Evolutionary conservation across 495 filamentous ascomycete species (phyloP), one percentile per base, ranked within the genome.

Genomic region (Platismatia glauca): DNA sequence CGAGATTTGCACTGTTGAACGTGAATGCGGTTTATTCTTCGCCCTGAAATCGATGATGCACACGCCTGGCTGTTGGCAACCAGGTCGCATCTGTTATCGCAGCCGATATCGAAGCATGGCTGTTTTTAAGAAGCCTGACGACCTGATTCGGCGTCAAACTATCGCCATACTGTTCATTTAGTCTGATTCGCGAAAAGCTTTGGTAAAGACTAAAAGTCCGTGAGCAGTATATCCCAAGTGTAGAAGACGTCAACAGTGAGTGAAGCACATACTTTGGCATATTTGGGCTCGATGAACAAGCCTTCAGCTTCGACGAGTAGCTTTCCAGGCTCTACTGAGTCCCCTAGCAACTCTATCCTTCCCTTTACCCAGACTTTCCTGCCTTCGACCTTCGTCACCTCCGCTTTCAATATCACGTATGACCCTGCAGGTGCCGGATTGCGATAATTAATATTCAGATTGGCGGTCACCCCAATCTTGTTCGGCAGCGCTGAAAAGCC

Each of bases 281-380:
- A 79, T 72, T 83, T 91, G 7, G 94, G 94, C 74, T 95, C 91
- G 65, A 98, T 82, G 71, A 95, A 97, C 64, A 98, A 75, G 4
- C 88, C 91, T 70, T 86, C 87, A 18, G 89, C 90, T 75, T 91
- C 87, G 34, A 84, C 88, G 53, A 94, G 74, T 31, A 91, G 81
- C 15, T 81, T 70, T 13, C 88, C 85, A 44, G 80, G 81, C 69
- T 84, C 76, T 22, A 82, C 83, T 44, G 80, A 80, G 56, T 75
- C 78, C 43, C 84, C 83, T 16, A 97, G 78, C 29, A 90, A 88
- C 81, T 96, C 93, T 67, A 98, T 88, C 66, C 84, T 83, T 27
- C 90, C 95, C 74, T 91, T 86, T 8, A 97, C 92, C 93, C 93
- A 98, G 27, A 92, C 94, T 74, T 98, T 98, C 64, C 94, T 81